Conservation (phyloP, 768 basidiomycete species). For the Suillus subluteus region DNA sequence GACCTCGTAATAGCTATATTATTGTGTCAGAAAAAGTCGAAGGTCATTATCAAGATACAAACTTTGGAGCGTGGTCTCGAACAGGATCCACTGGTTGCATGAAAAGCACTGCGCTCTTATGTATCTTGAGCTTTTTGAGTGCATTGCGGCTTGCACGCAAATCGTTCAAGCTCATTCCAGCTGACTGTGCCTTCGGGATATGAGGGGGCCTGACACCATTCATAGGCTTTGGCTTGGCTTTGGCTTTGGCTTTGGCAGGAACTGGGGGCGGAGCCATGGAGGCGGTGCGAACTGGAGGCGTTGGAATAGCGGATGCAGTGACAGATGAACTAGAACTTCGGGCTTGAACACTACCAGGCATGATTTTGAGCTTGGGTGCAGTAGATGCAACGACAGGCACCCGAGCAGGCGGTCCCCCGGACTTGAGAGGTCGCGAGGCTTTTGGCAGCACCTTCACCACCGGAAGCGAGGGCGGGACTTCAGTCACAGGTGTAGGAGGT, state of each 20-base stretch:
- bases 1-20: constrained; percentile 80
- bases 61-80: constrained; percentile 89
- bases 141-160: constrained; percentile 74
- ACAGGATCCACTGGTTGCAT: constrained; percentile 95
- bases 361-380: constrained; percentile 60
- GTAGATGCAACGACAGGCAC: constrained; percentile 33
- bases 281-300: constrained; percentile 14
- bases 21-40: constrained; percentile 10
- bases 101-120: constrained; percentile 79
- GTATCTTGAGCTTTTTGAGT: constrained; percentile 75
- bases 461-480: constrained; percentile 58
- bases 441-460: constrained; percentile 56
- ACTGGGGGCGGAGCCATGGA: constrained; percentile 36
- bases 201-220: constrained; percentile 45
- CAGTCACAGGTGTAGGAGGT: constrained; percentile 70
- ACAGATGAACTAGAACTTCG: constrained; percentile 24
- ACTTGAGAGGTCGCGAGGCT: constrained; percentile 36
- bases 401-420: constrained; percentile 37
- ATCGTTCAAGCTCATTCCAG: constrained; percentile 79
- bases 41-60: constrained; percentile 13
- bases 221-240: constrained; percentile 21
- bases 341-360: constrained; percentile 23
- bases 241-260: constrained; percentile 32
- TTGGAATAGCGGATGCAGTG: constrained; percentile 13
- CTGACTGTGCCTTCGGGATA: constrained; percentile 70